Evolutionary conservation across 73 alveolate genomes (phyloP), one percentile per base, ranked within the genome.

Genomic region (Tetrahymena elliotti): DNA sequence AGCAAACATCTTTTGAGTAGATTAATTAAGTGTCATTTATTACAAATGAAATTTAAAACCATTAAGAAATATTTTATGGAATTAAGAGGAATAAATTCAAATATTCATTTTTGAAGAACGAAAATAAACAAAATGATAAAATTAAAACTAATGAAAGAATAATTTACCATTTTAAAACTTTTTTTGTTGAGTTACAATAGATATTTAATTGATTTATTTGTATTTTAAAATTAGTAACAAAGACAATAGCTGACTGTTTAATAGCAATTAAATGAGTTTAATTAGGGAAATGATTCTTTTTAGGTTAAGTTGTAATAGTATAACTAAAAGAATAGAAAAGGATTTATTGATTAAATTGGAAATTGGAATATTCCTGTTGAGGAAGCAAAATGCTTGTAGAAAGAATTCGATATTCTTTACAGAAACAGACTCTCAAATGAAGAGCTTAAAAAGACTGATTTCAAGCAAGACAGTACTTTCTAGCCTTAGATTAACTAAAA

Each of bases 321-420:
- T 33, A 84, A 84, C 93, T 94, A 94, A 84, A 94, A 35, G 40
- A 94, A 94, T 9, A 94, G 93, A 36, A 52, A 84, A 88, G 96
- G 96, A 3, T 84, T 35, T 16, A 84, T 94, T 27, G 96, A 94
- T 47, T 52, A 94, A 53, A 94, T 84, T n/a, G 96, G 96, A 8
- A 94, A 94, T 94, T 84, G 93, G 38, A 94, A 84, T 31, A 84
- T 94, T 38, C 53, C 95, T 33, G 68, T 41, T 16, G 96, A 94
- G 8, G 96, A 94, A 35, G 93, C 95, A 3, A 94, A 94, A 41
- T 83, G 38, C 53, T 35, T 94, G 20, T 52, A 94, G 35, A 94
- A 94, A 35, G 40, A 94, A 88, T 94, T 94, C 36, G 96, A 94
- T 94, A 94, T 94, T 34, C 93, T 94, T 38, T 94, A 94, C 47